A percentile compares a stretch with the other conserved stretches of the same genome.
Conservation (phyloP, 805 yeast genomes). For the Candida quercuum region DNA sequence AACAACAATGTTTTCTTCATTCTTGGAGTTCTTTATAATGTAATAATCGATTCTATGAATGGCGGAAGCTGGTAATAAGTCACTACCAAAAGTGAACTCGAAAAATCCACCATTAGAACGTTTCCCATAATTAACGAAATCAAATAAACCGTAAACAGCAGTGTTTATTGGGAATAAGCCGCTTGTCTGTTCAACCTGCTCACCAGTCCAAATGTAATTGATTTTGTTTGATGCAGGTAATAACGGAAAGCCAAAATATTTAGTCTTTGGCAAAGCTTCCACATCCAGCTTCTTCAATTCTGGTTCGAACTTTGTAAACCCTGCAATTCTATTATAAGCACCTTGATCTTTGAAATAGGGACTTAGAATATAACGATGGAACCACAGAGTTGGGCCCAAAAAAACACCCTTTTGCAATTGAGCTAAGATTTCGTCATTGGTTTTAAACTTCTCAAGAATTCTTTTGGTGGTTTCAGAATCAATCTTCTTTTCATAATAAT, state of each 20-base stretch:
- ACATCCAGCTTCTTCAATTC: conserved; percentile 10
- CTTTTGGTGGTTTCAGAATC: conserved; percentile 10
- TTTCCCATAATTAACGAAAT: conserved; percentile 12
- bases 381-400: conserved; percentile 18
- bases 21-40: conserved; percentile 6
- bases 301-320: conserved; percentile 16
- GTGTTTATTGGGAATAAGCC: conserved; percentile 12
- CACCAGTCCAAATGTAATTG: conserved; percentile 15
- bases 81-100: conserved; percentile 16
- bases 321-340: conserved; percentile 13
- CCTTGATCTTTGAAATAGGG: conserved; percentile 13
- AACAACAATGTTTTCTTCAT: conserved; percentile 14
- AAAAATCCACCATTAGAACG: conserved; percentile 18
- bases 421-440: conserved; percentile 17
- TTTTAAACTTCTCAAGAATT: conserved; percentile 15
- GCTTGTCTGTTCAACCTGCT: conserved; percentile 8
- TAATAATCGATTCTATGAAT: conserved; percentile 20
- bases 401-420: conserved; percentile 18
- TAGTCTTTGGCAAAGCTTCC: conserved; percentile 5
- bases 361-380: conserved; percentile 17
- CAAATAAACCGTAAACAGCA: conserved; percentile 19
- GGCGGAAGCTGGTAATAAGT: conserved; percentile 7
- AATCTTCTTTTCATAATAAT: conserved; percentile 17
- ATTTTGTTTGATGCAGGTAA: conserved; percentile 12
- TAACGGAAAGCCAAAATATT: conserved; percentile 6